A percentile compares a stretch with the other conserved stretches of the same genome.
These are phyloP conservation scores for Leccinum fibrillosum DNA, from an alignment of 768 basidiomycete genomes.

Conservation along the genomic window DNA sequence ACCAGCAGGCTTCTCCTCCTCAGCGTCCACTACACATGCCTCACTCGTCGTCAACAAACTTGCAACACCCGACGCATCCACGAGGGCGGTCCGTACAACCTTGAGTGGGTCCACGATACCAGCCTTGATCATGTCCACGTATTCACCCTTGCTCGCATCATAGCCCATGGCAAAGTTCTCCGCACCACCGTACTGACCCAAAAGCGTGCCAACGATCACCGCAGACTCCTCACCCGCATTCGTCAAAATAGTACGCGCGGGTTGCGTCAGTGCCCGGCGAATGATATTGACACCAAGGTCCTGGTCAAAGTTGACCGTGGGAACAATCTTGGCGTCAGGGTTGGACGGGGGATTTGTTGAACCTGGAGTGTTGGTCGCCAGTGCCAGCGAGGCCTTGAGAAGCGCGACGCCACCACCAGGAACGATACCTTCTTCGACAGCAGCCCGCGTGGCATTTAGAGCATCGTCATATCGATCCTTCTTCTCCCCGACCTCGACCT, in stretches of 20 bases:
- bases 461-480: constrained; percentile 98
- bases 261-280: constrained; percentile 77
- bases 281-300: constrained; percentile 94
- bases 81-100: constrained; percentile 90
- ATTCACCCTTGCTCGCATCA: constrained; percentile 89
- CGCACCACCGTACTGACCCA: constrained; percentile 59
- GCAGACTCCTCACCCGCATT: constrained; percentile 95
- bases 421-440: constrained; percentile 97
- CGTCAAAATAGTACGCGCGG: constrained; percentile 82
- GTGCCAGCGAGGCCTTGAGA: constrained; percentile 76
- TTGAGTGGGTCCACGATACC: constrained; percentile 97
- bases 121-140: constrained; percentile 89
- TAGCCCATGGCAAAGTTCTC: constrained; percentile 89
- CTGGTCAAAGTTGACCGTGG: constrained; percentile 93
- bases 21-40: constrained; percentile 87
- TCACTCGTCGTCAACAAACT: constrained; percentile 91
- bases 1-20: constrained; percentile 66
- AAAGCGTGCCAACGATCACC: constrained; percentile 87
- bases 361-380: constrained; percentile 52
- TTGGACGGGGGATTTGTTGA: constrained; percentile 45
- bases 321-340: constrained; percentile 62
- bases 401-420: constrained; percentile 95
- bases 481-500: constrained; percentile 99
- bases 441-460: constrained; percentile 95
- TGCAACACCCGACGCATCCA: constrained; percentile 93